Percentiles rank a stretch among this genome's conserved stretches.
Conservation (phyloP, 2,329 filamentous ascomycete species). For the Gyromitra esculenta region DNA sequence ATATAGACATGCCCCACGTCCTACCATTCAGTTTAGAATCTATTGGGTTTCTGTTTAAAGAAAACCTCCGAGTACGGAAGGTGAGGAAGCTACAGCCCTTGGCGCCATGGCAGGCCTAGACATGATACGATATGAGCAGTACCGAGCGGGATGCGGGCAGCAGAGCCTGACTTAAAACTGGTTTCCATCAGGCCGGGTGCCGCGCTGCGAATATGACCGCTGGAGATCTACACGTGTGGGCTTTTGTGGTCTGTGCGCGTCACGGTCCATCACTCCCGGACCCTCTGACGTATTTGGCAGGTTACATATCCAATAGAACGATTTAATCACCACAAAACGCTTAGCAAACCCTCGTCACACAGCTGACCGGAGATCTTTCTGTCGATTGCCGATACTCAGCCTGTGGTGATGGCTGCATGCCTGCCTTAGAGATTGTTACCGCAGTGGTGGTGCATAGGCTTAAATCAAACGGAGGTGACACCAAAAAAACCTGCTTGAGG, state of each 20-base stretch:
- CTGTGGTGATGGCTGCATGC: neutral
- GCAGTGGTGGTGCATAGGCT: neutral
- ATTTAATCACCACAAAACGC: neutral
- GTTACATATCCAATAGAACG: neutral
- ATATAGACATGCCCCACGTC: too few species aligned
- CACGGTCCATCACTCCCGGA: neutral
- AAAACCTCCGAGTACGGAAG: too few species aligned
- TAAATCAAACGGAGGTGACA: neutral
- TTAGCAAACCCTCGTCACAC: neutral
- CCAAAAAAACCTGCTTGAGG: neutral
- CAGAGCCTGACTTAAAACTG: neutral
- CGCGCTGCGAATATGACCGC: neutral
- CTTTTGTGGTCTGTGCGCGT: neutral
- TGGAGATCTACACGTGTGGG: neutral
- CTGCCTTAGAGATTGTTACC: neutral
- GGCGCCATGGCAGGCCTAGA: too few species aligned
- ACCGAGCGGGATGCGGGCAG: neutral
- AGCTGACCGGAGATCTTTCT: neutral
- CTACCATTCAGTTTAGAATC: too few species aligned
- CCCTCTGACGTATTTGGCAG: neutral
- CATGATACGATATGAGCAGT: neutral
- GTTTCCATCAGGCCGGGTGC: neutral
- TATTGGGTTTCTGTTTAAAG: too few species aligned
- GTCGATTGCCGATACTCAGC: neutral
- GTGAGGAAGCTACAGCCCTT: too few species aligned